Base-by-base conservation (phyloP, 2,329 filamentous ascomycete species). In the Pleurostoma richardsiae region DNA sequence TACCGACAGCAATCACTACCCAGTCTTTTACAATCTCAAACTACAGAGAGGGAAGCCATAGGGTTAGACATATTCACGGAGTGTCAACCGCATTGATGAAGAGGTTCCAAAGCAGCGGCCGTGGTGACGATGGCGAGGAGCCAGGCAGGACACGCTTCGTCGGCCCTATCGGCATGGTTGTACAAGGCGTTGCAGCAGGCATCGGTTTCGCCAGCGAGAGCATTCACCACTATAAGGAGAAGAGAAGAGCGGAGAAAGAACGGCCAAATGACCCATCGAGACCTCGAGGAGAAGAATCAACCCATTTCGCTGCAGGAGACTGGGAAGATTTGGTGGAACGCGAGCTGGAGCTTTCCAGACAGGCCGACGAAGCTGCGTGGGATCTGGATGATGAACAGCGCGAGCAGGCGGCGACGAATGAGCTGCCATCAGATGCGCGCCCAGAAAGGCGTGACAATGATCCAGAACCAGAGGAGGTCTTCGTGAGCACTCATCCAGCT, bases 191-290 rank as follows among this genome's bases (percentile, higher is more conserved):
- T 7, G 55, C 55, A 1, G 43, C 49, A 8, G 50, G 49, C 2
- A 42, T 56, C 11, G 54, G 54, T 2, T 48, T 54, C 5, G 47
- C 49, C 3, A 54, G 52, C 3, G 55, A 56, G 29, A 51, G 45
- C 10, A 39, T 50, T 8, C 52, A 56, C 8, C 47, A 57, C 27
- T 44, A 49, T 3, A 50, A 49, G 28, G 52, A 49, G 10, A 51
- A 56, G 40, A 57, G 54, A 39, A 42, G 30, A 44, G 38, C 31
- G 3, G 46, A 41, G 39, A 46, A 33, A 29, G 42, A 50, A 31
- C 31, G 39, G n/a, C n/a, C n/a, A n/a, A n/a, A n/a, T n/a, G n/a
- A n/a, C n/a, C n/a, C n/a, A n/a, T n/a, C n/a, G n/a, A n/a, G n/a
- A n/a, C n/a, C n/a, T n/a, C n/a, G n/a, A n/a, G n/a, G n/a, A n/a